Conservation (phyloP, 2,329 filamentous ascomycete genomes). For the Mariannaea sp. region DNA sequence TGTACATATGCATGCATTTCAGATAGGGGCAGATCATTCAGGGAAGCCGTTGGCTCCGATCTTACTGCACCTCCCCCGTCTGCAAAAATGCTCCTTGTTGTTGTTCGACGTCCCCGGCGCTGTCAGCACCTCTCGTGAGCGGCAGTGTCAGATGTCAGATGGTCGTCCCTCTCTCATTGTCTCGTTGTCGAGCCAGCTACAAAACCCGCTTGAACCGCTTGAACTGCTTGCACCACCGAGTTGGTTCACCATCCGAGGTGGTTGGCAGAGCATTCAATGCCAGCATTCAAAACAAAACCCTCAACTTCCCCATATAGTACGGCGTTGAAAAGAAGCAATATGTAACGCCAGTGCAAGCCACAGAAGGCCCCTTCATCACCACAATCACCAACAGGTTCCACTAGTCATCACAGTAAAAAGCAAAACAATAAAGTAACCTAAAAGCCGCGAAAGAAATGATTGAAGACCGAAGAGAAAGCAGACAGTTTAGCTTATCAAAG, state of each 20-base stretch:
- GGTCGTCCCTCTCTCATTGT: neutral
- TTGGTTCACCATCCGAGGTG: conserved; percentile 4
- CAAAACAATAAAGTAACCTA: conserved; percentile 6
- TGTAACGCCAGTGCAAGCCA: conserved; percentile 22
- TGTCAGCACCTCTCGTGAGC: neutral
- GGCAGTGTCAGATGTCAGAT: neutral
- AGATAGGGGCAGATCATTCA: conserved; percentile 10
- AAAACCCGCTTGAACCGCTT: conserved; percentile 8
- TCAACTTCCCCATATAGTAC: neutral
- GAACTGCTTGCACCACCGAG: too few relatives aligned
- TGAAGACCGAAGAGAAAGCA: too few relatives aligned
- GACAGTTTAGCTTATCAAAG: too few relatives aligned
- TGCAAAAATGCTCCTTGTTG: neutral
- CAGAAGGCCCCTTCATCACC: conserved; percentile 1
- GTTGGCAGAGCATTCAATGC: conserved; percentile 21
- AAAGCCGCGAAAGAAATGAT: too few relatives aligned
- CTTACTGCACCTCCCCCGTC: neutral
- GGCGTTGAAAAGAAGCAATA: conserved; percentile 8
- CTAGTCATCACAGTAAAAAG: conserved; percentile 4
- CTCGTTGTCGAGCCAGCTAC: conserved; percentile 29
- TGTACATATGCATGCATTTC: neutral
- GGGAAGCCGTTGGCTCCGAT: conserved; percentile 2
- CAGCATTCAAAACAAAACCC: conserved; percentile 19
- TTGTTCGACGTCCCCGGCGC: neutral
- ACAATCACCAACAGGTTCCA: conserved; percentile 9